Evolutionary conservation across 768 basidiomycete genomes (phyloP).

Genomic region (Boletus reticuloceps): DNA sequence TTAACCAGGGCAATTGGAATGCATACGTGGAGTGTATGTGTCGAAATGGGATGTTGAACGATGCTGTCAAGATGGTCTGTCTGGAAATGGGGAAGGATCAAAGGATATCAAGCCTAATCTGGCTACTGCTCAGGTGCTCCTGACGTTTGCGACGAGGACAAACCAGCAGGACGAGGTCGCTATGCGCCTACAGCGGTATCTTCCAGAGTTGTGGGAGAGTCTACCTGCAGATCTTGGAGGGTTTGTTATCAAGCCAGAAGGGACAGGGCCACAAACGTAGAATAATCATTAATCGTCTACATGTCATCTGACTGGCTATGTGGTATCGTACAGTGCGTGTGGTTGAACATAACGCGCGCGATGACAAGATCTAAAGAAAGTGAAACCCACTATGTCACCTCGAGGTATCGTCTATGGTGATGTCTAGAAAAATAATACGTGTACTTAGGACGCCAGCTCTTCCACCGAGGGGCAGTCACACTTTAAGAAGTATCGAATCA

Average conservation of each 20-base stretch:
- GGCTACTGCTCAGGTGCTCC: constrained; percentile 50
- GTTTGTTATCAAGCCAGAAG: constrained; percentile 18
- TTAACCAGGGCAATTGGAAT: constrained; percentile 75
- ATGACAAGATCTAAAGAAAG: constrained; percentile 46
- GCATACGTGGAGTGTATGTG: constrained; percentile 86
- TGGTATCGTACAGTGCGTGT: constrained; percentile 42
- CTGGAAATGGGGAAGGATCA: constrained; percentile 56
- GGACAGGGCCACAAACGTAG: constrained; percentile 3
- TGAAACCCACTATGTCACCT: constrained; percentile 38
- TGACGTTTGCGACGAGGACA: constrained; percentile 48
- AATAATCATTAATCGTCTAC: constrained; percentile 13
- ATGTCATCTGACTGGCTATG: constrained; percentile 12
- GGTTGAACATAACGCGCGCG: constrained; percentile 61
- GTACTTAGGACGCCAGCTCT: constrained; percentile 50
- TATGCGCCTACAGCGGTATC: constrained; percentile 42
- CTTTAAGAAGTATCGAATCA: constrained; percentile 35
- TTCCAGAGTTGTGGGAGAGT: constrained; percentile 36
- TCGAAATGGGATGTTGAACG: constrained; percentile 59
- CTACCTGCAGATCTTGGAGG: constrained; percentile 23
- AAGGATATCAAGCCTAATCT: constrained; percentile 46
- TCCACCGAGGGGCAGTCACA: constrained; percentile 88
- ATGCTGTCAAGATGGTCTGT: constrained; percentile 64
- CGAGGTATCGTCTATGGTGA: constrained; percentile 19
- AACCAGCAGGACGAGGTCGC: constrained; percentile 45
- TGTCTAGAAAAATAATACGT: constrained; percentile 17